Evolutionary conservation across 164 flowering plant genomes (phyloP).

Genomic region (Platanus orientalis): DNA sequence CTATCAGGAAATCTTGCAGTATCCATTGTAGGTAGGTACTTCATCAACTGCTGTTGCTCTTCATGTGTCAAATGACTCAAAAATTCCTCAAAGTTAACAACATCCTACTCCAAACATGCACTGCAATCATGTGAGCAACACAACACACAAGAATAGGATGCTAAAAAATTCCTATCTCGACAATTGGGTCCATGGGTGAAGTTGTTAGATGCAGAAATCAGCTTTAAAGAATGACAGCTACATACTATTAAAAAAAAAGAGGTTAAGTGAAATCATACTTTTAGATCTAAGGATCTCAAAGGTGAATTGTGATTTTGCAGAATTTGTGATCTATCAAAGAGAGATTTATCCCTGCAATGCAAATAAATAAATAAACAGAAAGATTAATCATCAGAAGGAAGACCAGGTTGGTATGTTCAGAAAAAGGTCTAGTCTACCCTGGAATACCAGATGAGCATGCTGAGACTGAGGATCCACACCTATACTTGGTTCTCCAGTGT

Average conservation of each 20-base stretch:
- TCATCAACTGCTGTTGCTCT: conserved; percentile 68
- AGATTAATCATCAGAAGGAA: not conserved
- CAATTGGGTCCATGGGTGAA: not conserved
- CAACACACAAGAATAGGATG: conserved; percentile 1
- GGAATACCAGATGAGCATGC: not conserved
- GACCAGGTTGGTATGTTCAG: no score
- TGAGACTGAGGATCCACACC: not conserved
- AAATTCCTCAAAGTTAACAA: conserved; percentile 64
- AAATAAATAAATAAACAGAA: not conserved
- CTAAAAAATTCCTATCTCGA: not conserved
- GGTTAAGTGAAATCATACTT: conserved; percentile 40
- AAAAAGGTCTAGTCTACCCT: not conserved
- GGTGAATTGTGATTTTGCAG: conserved; percentile 55
- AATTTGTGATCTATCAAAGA: conserved; percentile 38
- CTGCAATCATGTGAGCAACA: conserved; percentile 19
- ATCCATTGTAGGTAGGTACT: conserved; percentile 64
- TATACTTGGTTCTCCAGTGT: not conserved
- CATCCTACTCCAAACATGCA: conserved; percentile 52
- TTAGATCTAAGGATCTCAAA: conserved; percentile 54
- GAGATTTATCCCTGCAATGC: conserved; percentile 58
- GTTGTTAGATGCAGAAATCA: not conserved
- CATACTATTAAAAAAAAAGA: conserved; percentile 1
- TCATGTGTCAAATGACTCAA: conserved; percentile 51
- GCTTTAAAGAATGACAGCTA: not conserved
- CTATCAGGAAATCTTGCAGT: conserved; percentile 45